Percentiles rank a stretch among this genome's conserved stretches.
These are phyloP conservation scores for rapeseed (Brassica napus) DNA, from an alignment of 345 rosid species.

Conservation along the genomic window Da-Ae NC_063435.1:7198001-7198500, in stretches of 20 bases:
- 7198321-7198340: background rate
- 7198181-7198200: slow-evolving; percentile 13
- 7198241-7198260: background rate
- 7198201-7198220: background rate
- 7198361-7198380: background rate
- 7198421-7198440: background rate
- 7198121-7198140: slow-evolving; percentile 1
- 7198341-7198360: background rate
- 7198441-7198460: background rate
- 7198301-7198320: background rate
- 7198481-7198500: background rate
- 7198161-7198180: background rate
- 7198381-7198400: background rate
- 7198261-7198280: too few relatives aligned
- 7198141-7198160: background rate
- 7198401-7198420: background rate
- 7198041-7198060: slow-evolving; percentile 10
- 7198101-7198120: background rate
- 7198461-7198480: background rate
- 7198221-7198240: background rate
- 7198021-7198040: slow-evolving; percentile 14
- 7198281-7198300: background rate
- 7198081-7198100: background rate
- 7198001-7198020: slow-evolving; percentile 16
- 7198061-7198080: background rate